Conservation (phyloP, 768 basidiomycete species). For the Pilatotrama ljubarskyi region DNA sequence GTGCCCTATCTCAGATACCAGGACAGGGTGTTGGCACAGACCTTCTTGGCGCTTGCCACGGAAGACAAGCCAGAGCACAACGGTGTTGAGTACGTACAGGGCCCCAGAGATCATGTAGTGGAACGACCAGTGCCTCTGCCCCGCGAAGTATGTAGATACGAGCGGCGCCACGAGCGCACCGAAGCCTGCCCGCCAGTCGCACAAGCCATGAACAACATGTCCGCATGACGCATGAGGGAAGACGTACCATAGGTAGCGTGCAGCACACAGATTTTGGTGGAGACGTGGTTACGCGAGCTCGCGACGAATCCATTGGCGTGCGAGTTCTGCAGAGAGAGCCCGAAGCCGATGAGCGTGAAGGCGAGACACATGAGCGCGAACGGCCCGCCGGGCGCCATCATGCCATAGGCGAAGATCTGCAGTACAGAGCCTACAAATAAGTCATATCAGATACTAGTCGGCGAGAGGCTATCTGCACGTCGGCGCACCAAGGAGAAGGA, state of each 20-base stretch:
- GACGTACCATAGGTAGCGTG: constrained; percentile 63
- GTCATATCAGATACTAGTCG: neutral
- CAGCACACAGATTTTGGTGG: constrained; percentile 65
- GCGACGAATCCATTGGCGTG: constrained; percentile 75
- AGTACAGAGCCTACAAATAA: constrained; percentile 44
- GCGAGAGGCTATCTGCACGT: neutral
- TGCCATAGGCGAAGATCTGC: constrained; percentile 54
- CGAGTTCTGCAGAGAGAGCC: constrained; percentile 55
- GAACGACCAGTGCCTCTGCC: constrained; percentile 67
- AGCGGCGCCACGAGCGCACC: constrained; percentile 74
- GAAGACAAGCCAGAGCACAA: constrained; percentile 59
- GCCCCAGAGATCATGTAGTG: constrained; percentile 74
- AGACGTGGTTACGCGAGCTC: constrained; percentile 50
- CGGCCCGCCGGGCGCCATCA: constrained; percentile 57
- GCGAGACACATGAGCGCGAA: constrained; percentile 62
- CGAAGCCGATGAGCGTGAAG: constrained; percentile 50
- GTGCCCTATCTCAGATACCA: neutral
- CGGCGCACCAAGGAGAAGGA: constrained; percentile 7
- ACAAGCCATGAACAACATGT: too few relatives aligned
- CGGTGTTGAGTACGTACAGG: constrained; percentile 56
- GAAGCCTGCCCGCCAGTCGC: constrained; percentile 42
- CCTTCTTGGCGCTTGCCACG: constrained; percentile 70
- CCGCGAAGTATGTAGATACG: constrained; percentile 79
- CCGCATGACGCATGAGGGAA: too few relatives aligned
- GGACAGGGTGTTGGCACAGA: constrained; percentile 36